phyloP scores from a whole-genome alignment of 2,329 filamentous ascomycete species.

The Davidsoniella australis region DNA sequence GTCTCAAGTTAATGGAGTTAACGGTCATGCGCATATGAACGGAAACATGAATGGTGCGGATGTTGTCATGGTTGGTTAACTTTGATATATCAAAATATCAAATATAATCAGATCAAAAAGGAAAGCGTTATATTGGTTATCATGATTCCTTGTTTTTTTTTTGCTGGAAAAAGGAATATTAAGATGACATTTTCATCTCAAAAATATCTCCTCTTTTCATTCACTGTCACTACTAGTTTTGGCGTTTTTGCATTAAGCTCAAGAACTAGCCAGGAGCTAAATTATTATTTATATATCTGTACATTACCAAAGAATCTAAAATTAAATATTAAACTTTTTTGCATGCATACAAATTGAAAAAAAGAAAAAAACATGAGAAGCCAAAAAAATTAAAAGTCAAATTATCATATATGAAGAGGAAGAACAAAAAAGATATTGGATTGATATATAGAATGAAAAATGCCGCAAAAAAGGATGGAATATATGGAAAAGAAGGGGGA shows the following conservation, averaged over 20 bases:
- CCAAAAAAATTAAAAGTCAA: neutral
- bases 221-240: neutral
- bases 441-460: neutral
- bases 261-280: too few species aligned
- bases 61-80: constrained; percentile 10
- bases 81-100: too few species aligned
- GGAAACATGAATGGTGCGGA: constrained; percentile 2
- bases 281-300: too few species aligned
- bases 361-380: neutral
- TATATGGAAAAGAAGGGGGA: neutral
- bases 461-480: neutral
- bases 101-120: too few species aligned
- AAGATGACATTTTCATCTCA: neutral
- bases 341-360: neutral
- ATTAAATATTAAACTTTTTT: neutral
- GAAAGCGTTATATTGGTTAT: too few species aligned
- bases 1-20: neutral
- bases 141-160: too few species aligned
- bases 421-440: neutral
- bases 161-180: too few species aligned
- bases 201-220: neutral
- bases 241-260: neutral
- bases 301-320: too few species aligned
- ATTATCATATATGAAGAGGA: too few species aligned
- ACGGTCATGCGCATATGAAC: neutral